phyloP scores from a whole-genome alignment of 768 basidiomycete species.

The Tulasnella sp. region DNA sequence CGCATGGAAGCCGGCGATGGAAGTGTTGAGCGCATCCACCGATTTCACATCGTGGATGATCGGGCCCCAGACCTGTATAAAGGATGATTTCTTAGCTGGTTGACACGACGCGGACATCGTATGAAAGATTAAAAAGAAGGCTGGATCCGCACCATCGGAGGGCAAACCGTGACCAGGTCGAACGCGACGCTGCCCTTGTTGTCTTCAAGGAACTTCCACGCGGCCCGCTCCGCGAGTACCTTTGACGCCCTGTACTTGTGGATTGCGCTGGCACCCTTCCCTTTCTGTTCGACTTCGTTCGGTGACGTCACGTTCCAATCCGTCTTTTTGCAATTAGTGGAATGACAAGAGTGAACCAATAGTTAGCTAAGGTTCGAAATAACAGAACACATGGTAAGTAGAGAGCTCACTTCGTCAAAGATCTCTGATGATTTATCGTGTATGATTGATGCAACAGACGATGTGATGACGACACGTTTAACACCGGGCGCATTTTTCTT shows the following conservation, averaged over 20 bases:
- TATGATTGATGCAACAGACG: constrained; percentile 28
- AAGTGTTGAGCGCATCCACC: constrained; percentile 16
- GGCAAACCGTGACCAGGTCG: constrained; percentile 24
- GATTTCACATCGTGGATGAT: constrained; percentile 29
- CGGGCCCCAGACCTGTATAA: constrained; percentile 27
- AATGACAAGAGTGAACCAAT: no score
- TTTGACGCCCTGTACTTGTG: constrained; percentile 25
- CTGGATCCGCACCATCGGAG: constrained; percentile 18
- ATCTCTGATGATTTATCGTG: background rate
- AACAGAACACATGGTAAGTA: background rate
- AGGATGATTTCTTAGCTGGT: no score
- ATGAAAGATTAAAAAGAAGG: no score
- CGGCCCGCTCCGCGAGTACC: constrained; percentile 25
- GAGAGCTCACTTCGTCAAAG: background rate
- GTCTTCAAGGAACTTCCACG: constrained; percentile 24
- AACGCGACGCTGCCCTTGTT: constrained; percentile 18
- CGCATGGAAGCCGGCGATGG: background rate
- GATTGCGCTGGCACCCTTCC: constrained; percentile 21
- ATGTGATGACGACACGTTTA: constrained; percentile 30
- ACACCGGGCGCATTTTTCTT: constrained; percentile 24
- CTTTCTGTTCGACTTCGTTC: constrained; percentile 24
- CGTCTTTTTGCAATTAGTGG: constrained; percentile 20
- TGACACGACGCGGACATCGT: no score
- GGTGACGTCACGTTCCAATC: constrained; percentile 28
- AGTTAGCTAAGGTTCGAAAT: no score